phyloP scores from a whole-genome alignment of 129 eudicot genomes.

The Flaveria trinervia region DNA sequence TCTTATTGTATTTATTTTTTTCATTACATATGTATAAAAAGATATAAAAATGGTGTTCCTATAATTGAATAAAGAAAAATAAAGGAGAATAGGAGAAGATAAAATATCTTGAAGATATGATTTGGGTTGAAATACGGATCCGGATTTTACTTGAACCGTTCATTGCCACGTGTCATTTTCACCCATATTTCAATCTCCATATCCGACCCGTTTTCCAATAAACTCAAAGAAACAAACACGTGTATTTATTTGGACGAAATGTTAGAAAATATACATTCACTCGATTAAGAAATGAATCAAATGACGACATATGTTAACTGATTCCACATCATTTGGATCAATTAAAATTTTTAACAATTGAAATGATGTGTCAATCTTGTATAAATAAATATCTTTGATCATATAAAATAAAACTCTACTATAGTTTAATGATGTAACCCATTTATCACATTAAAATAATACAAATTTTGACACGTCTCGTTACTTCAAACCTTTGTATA shows the following conservation, averaged over 20 bases:
- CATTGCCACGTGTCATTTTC: constrained; percentile 34
- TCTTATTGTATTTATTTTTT: too few species aligned
- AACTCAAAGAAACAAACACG: constrained; percentile 25
- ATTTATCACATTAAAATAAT: too few species aligned
- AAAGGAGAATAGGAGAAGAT: background rate
- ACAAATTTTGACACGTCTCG: too few species aligned
- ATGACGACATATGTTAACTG: constrained; percentile 5
- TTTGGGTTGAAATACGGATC: constrained; percentile 43
- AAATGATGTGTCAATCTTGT: too few species aligned
- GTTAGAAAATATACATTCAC: background rate
- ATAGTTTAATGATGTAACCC: too few species aligned
- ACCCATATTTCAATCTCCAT: constrained; percentile 28
- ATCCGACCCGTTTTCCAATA: constrained; percentile 32
- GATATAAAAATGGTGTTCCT: too few species aligned
- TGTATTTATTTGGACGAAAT: background rate
- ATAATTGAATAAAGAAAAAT: background rate
- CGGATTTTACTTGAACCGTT: constrained; percentile 40
- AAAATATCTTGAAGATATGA: constrained; percentile 40
- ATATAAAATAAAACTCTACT: too few species aligned
- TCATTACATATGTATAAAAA: too few species aligned
- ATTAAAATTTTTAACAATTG: background rate
- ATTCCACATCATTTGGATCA: constrained; percentile 1
- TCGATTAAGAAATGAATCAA: background rate
- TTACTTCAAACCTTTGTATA: too few species aligned
- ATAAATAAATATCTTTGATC: too few species aligned